Evolutionary conservation across 345 rosid genomes (phyloP).

Genomic region (Eucalyptus pauciflora): DNA sequence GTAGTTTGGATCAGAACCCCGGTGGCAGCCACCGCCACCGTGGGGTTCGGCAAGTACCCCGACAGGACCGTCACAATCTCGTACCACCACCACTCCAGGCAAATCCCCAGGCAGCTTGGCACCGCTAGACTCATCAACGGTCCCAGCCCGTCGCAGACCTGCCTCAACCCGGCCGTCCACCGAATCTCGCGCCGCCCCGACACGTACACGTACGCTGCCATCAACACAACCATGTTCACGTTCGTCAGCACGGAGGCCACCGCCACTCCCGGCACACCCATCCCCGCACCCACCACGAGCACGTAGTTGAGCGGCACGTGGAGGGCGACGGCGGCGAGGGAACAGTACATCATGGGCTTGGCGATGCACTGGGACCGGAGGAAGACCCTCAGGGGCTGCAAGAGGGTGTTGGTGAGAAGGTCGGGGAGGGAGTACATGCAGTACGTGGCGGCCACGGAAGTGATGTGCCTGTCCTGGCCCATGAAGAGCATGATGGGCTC

Average conservation of each 20-base stretch:
- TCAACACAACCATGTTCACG: constrained; percentile 63
- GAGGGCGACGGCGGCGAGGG: constrained; percentile 58
- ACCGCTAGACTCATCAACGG: constrained; percentile 72
- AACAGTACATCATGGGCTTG: constrained; percentile 97
- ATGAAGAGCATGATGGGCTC: constrained; percentile 70
- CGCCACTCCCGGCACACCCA: constrained; percentile 95
- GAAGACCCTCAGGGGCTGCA: constrained; percentile 86
- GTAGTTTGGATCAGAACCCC: constrained; percentile 96
- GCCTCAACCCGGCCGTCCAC: constrained; percentile 31
- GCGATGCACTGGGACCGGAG: constrained; percentile 80
- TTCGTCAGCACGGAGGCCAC: constrained; percentile 87
- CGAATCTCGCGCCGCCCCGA: constrained; percentile 47
- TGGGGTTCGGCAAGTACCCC: constrained; percentile 86
- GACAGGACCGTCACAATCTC: constrained; percentile 87
- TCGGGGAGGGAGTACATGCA: constrained; percentile 86
- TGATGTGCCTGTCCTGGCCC: constrained; percentile 80
- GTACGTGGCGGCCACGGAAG: constrained; percentile 77
- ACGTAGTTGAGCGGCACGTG: constrained; percentile 80
- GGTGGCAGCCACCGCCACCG: constrained; percentile 80
- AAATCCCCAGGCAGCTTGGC: constrained; percentile 92
- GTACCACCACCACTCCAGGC: constrained; percentile 99
- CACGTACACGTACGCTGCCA: constrained; percentile 70
- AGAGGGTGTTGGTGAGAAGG: constrained; percentile 72
- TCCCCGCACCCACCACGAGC: constrained; percentile 37
- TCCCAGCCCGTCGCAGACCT: constrained; percentile 50